phyloP scores from a whole-genome alignment of 192 early-diverging fungal genomes.

The Entomortierella chlamydospora region DNA sequence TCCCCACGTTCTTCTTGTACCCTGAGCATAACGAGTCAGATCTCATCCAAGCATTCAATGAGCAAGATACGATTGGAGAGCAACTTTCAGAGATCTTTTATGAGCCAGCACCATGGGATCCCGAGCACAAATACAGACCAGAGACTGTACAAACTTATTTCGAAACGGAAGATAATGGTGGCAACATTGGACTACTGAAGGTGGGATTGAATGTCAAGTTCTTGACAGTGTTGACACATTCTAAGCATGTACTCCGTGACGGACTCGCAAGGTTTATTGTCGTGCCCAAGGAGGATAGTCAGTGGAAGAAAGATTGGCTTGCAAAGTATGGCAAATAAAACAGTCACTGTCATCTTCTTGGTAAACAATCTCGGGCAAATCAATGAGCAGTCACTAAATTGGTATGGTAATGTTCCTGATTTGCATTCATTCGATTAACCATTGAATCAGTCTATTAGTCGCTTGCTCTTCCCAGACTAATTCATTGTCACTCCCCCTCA shows the following conservation, averaged over 20 bases:
- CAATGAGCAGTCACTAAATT: background rate
- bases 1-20: slow-evolving; percentile 94
- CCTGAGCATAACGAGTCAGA: slow-evolving; percentile 94
- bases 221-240: slow-evolving; percentile 68
- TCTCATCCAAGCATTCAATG: slow-evolving; percentile 87
- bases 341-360: background rate
- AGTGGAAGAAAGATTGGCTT: slow-evolving; percentile 56
- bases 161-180: slow-evolving; percentile 66
- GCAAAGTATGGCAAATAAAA: slow-evolving; percentile 52
- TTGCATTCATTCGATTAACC: no score
- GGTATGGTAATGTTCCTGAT: no score
- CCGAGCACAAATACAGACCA: slow-evolving; percentile 70
- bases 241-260: slow-evolving; percentile 82
- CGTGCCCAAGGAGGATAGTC: slow-evolving; percentile 67
- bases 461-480: background rate
- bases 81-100: slow-evolving; percentile 88
- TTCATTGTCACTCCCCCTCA: background rate
- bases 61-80: slow-evolving; percentile 82
- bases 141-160: slow-evolving; percentile 85
- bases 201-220: slow-evolving; percentile 72
- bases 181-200: slow-evolving; percentile 70
- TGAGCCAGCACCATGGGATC: slow-evolving; percentile 88
- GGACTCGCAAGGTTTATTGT: slow-evolving; percentile 90
- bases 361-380: background rate
- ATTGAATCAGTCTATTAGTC: no score